Evolutionary conservation across 148 eudicot genomes (phyloP).

Genomic region (Vaccinium myrtillus): DNA sequence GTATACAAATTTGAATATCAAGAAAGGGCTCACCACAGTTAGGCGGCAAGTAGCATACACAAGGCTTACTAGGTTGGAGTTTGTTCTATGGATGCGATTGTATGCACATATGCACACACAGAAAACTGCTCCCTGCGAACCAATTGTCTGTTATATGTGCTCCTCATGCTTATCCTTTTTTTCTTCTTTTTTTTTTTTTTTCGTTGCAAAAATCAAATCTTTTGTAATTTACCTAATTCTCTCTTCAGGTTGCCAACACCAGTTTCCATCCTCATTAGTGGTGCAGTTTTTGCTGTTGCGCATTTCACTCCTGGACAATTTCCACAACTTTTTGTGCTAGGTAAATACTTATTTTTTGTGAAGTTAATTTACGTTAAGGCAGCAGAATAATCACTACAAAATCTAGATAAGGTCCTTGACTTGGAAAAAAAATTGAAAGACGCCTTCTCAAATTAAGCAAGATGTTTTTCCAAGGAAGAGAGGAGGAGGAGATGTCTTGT

Average conservation of each 20-base stretch:
- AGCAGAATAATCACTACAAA: background rate
- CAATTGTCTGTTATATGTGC: background rate
- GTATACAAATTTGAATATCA: background rate
- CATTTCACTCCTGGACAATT: conserved; percentile 94
- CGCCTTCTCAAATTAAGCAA: background rate
- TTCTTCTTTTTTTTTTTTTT: background rate
- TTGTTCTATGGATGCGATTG: conserved; percentile 6
- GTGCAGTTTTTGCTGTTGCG: conserved; percentile 90
- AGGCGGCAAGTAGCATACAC: background rate
- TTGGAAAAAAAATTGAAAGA: background rate
- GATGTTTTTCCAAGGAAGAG: conserved; percentile 2
- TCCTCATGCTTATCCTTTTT: conserved; percentile 5
- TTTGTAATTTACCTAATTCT: conserved; percentile 8
- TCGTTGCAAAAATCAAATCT: background rate
- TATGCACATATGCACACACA: background rate
- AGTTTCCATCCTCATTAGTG: conserved; percentile 69
- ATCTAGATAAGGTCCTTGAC: background rate
- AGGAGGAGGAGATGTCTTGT: background rate
- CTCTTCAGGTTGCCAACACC: conserved; percentile 93
- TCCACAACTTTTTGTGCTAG: conserved; percentile 90
- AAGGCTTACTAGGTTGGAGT: background rate
- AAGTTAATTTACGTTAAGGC: background rate
- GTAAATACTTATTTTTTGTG: conserved; percentile 36
- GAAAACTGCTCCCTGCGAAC: background rate
- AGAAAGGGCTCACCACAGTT: background rate